Evolutionary conservation across 148 eudicot genomes (phyloP).

Genomic region (Oxyria digyna): DNA sequence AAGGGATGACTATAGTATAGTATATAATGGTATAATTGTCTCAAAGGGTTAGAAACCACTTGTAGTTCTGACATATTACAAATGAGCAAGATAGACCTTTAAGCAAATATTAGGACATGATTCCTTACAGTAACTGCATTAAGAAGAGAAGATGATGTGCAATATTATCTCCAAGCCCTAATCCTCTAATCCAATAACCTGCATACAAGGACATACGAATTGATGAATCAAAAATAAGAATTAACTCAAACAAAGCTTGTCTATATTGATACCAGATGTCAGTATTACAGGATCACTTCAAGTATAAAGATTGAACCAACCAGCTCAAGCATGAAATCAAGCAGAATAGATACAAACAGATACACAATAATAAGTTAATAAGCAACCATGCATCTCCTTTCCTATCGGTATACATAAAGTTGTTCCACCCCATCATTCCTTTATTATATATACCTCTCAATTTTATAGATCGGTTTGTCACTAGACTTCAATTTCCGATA

Average conservation of each 20-base stretch:
- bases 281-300: neutral
- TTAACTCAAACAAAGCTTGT: neutral
- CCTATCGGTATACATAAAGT: no score
- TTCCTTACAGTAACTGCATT: conserved; percentile 40
- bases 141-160: conserved; percentile 55
- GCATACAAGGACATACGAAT: conserved; percentile 8
- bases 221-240: neutral
- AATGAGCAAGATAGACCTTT: no score
- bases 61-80: no score
- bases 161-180: conserved; percentile 77
- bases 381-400: no score
- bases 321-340: neutral
- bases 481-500: no score
- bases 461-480: no score
- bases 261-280: neutral
- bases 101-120: no score
- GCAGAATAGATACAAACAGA: neutral
- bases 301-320: neutral
- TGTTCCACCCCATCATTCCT: no score
- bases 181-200: conserved; percentile 83
- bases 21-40: neutral
- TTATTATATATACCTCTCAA: no score
- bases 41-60: neutral
- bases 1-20: no score
- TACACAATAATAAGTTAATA: neutral